These are phyloP conservation scores for Allomyces arbusculus DNA, from an alignment of 192 early-diverging fungal species.

Conservation along the genomic window DNA sequence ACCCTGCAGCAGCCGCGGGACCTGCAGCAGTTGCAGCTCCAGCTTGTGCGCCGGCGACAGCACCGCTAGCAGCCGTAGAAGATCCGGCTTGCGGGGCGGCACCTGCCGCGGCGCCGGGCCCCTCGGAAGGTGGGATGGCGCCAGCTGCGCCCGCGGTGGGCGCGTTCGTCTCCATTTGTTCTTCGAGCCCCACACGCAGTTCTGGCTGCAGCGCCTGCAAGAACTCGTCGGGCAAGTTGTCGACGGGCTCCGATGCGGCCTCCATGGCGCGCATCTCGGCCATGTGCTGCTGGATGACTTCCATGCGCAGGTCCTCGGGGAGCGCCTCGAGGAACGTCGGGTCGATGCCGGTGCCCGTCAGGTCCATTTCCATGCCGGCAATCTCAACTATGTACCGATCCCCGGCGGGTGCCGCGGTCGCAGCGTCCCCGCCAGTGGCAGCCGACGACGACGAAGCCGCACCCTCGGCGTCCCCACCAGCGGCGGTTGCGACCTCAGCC, in stretches of 20 bases:
- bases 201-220: slow-evolving; percentile 75
- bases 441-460: slow-evolving; percentile 9
- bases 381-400: slow-evolving; percentile 42
- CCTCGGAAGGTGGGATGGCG: background rate
- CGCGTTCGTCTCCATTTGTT: slow-evolving; percentile 42
- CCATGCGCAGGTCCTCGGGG: slow-evolving; percentile 80
- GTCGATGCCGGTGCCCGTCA: slow-evolving; percentile 87
- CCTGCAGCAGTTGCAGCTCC: background rate
- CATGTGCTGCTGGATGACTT: slow-evolving; percentile 71
- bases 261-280: slow-evolving; percentile 16
- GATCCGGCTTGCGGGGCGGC: slow-evolving; percentile 33
- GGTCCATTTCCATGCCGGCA: slow-evolving; percentile 62
- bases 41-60: slow-evolving; percentile 8
- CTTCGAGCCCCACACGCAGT: slow-evolving; percentile 71
- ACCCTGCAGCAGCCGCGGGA: background rate
- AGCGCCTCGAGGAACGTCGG: slow-evolving; percentile 79
- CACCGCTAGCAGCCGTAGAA: slow-evolving; percentile 26
- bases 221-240: slow-evolving; percentile 35
- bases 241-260: background rate
- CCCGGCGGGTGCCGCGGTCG: slow-evolving; percentile 5
- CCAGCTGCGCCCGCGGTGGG: slow-evolving; percentile 20
- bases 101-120: slow-evolving; percentile 1
- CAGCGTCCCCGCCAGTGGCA: slow-evolving; percentile 1
- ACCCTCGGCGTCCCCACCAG: slow-evolving; percentile 11
- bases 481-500: slow-evolving; percentile 9